Conservation (phyloP, 306 rosid genomes). For the Acacia confusa region DNA sequence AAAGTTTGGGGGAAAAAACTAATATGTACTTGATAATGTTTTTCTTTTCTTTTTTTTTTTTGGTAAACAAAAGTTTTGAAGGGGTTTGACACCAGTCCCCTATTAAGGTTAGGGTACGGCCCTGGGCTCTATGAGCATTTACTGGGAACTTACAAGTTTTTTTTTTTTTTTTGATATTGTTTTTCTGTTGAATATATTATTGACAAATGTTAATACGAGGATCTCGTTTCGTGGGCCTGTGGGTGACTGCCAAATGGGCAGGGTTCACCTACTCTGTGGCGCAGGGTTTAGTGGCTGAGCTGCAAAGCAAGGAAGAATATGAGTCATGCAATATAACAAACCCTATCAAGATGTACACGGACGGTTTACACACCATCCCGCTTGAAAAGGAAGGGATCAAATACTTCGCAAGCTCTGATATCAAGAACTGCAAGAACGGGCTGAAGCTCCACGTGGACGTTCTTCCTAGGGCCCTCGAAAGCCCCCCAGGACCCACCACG, state of each 20-base stretch:
- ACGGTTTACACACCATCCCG: constrained; percentile 61
- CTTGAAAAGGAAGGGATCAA: constrained; percentile 68
- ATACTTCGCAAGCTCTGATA: constrained; percentile 64
- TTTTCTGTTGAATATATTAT: neutral
- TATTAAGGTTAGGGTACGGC: too few species aligned
- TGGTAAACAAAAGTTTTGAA: too few species aligned
- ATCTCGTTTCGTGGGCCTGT: neutral
- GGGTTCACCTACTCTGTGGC: constrained; percentile 82
- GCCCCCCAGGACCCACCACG: neutral
- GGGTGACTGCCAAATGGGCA: constrained; percentile 25
- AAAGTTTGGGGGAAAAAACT: too few species aligned
- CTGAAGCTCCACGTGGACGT: constrained; percentile 67
- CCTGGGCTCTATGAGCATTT: too few species aligned
- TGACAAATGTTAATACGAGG: neutral
- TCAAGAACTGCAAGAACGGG: constrained; percentile 63
- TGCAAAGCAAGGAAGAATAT: constrained; percentile 64
- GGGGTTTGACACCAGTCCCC: too few species aligned
- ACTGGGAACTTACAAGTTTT: too few species aligned
- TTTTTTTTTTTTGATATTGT: too few species aligned
- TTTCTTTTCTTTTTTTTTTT: neutral
- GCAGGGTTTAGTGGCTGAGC: constrained; percentile 58
- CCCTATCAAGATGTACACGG: constrained; percentile 64
- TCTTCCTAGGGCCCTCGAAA: constrained; percentile 22
- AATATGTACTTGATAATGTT: neutral
- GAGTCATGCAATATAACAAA: constrained; percentile 65